Evolutionary conservation across 345 rosid species (phyloP), one percentile per base, ranked within the genome.

Genomic region (Acer negundo): DNA sequence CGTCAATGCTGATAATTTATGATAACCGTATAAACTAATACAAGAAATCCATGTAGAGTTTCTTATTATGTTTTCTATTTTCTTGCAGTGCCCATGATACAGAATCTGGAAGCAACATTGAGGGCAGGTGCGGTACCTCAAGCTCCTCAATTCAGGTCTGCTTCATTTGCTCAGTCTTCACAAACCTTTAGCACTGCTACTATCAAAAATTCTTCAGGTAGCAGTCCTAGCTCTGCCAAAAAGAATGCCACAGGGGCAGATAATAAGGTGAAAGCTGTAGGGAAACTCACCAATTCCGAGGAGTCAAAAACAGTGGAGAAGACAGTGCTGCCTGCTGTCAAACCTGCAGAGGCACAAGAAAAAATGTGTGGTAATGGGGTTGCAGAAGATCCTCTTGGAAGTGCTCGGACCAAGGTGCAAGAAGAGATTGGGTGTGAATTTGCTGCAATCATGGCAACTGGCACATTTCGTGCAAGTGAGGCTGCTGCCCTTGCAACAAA

Each of bases 71-170:
- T 72, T 35, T 62, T 10, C 13, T 10, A 24, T 46, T 63, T n/a
- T 22, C 10, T 67, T 51, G 47, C 84, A 96, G 99, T 94, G 98
- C 98, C 99, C 31, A 94, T 96, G 98, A 89, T 96, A 13, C 97
- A 94, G 72, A 93, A 91, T 79, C 79, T 96, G 17, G 97, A 94
- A 81, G 62, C 89, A 23, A 96, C 99, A 1, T 42, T 94, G 77
- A 91, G 76, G 86, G 88, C 92, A 0, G 97, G 97, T 66, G 97
- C 94, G 63, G 97, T 91, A 51, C 99, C 99, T 62, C 94, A 88
- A 49, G 97, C 72, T 78, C 97, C 98, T 53, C 98, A 96, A 73
- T 91, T 96, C 79, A 90, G 74, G 82, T 92, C 94, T 16, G 1
- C 85, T 42, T n/a, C 78, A 9, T 42, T 62, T 26, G 63, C 72